A percentile compares a stretch with the other conserved stretches of the same genome.
Conservation (phyloP, 768 basidiomycete species). For the Cubamyces lactineus region DNA sequence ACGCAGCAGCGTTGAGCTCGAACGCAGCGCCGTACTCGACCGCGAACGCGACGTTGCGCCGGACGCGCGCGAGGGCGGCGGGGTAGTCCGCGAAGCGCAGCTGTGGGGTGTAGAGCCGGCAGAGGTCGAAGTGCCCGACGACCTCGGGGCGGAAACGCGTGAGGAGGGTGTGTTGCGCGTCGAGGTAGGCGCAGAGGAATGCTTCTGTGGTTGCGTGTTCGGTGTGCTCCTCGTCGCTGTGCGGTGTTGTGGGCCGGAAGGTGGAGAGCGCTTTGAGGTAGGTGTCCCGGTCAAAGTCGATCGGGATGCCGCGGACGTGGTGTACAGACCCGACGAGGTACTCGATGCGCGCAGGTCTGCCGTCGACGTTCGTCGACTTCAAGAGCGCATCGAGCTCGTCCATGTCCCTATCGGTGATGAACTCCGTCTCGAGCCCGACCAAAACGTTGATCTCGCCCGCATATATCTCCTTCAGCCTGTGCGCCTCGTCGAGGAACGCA, state of each 20-base stretch:
- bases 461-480: conserved; percentile 69
- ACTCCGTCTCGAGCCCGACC: conserved; percentile 93
- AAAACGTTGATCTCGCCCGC: conserved; percentile 70
- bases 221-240: neutral
- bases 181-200: conserved; percentile 77
- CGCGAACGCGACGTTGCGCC: conserved; percentile 75
- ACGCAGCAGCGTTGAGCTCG: conserved; percentile 90
- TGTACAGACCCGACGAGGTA: conserved; percentile 94
- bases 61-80: conserved; percentile 62
- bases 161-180: conserved; percentile 78
- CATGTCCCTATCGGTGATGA: conserved; percentile 72
- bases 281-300: conserved; percentile 85
- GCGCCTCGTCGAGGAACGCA: conserved; percentile 76
- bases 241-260: conserved; percentile 14
- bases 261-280: conserved; percentile 63
- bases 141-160: conserved; percentile 79
- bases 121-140: conserved; percentile 93
- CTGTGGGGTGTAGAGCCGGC: conserved; percentile 78
- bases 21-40: conserved; percentile 87
- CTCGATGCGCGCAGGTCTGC: conserved; percentile 59
- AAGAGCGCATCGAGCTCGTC: conserved; percentile 59
- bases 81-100: conserved; percentile 60
- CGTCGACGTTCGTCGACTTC: conserved; percentile 16
- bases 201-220: conserved; percentile 39
- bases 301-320: conserved; percentile 84